A percentile compares a stretch with the other conserved stretches of the same genome.
phyloP scores from a whole-genome alignment of 495 filamentous ascomycete species.

The Neurospora hispaniola region DNA sequence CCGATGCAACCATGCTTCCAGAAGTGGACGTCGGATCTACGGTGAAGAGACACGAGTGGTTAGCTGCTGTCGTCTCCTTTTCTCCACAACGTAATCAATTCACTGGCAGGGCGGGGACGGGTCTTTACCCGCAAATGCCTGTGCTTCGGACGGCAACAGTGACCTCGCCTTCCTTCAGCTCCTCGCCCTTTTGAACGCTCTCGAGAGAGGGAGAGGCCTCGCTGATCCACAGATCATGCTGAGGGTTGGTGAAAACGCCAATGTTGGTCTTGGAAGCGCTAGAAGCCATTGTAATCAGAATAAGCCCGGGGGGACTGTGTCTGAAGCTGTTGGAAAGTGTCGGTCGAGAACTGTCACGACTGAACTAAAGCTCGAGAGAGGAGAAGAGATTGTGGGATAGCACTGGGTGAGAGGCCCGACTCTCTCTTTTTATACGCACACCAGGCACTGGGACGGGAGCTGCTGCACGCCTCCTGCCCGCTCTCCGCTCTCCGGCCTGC shows the following conservation, averaged over 20 bases:
- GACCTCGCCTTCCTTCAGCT: constrained; percentile 70
- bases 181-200: constrained; percentile 57
- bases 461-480: not conserved
- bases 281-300: constrained; percentile 2
- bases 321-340: not conserved
- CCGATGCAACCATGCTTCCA: constrained; percentile 91
- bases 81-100: constrained; percentile 17
- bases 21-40: constrained; percentile 87
- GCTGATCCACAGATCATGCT: constrained; percentile 83
- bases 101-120: not conserved
- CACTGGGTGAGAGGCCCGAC: not conserved
- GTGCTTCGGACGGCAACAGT: constrained; percentile 79
- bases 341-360: not conserved
- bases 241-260: constrained; percentile 88
- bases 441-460: not conserved
- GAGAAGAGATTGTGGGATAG: constrained; percentile 1
- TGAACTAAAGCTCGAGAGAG: constrained; percentile 3
- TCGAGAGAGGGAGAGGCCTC: constrained; percentile 66
- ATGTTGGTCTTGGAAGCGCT: constrained; percentile 66
- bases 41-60: constrained; percentile 3
- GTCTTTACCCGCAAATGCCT: constrained; percentile 77
- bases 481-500: not conserved
- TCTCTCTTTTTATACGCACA: constrained; percentile 5
- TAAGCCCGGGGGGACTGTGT: not conserved
- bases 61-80: constrained; percentile 4